A percentile compares a stretch with the other conserved stretches of the same genome.
phyloP scores from a whole-genome alignment of 768 basidiomycete species.

The Tylopilus balloui region DNA sequence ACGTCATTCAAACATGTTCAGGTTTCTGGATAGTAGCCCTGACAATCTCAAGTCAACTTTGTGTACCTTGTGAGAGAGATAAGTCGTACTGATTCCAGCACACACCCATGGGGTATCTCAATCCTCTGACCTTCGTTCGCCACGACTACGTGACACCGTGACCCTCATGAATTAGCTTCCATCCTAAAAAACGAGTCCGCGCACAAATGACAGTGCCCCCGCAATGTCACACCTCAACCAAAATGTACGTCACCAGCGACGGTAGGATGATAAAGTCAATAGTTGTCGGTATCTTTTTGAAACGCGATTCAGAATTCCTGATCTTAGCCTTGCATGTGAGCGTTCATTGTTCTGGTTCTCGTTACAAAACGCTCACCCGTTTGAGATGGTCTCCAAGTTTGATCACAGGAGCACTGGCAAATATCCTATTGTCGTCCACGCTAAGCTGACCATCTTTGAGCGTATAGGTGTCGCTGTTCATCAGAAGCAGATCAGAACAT shows the following conservation, averaged over 20 bases:
- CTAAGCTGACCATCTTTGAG: constrained; percentile 83
- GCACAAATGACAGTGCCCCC: constrained; percentile 72
- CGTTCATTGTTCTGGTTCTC: background rate
- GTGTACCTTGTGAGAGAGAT: background rate
- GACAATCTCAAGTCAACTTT: background rate
- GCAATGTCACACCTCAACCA: constrained; percentile 78
- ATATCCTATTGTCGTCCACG: constrained; percentile 80
- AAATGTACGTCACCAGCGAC: constrained; percentile 91
- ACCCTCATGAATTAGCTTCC: background rate
- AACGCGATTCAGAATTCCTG: constrained; percentile 89
- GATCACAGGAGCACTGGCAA: constrained; percentile 88
- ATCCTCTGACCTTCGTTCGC: constrained; percentile 81
- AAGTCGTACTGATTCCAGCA: constrained; percentile 59
- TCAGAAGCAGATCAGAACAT: constrained; percentile 82
- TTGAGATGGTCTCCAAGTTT: constrained; percentile 97
- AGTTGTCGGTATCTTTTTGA: constrained; percentile 91
- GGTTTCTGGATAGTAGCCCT: constrained; percentile 77
- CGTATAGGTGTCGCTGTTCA: constrained; percentile 92
- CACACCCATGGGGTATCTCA: constrained; percentile 78
- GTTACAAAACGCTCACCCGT: constrained; percentile 52
- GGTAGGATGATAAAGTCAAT: constrained; percentile 89
- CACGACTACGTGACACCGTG: constrained; percentile 46
- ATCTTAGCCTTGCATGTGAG: constrained; percentile 41
- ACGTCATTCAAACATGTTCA: constrained; percentile 59
- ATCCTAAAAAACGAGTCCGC: constrained; percentile 11